Base-by-base conservation (phyloP, 2,329 filamentous ascomycete genomes). In the Shiraia bambusicola region DNA sequence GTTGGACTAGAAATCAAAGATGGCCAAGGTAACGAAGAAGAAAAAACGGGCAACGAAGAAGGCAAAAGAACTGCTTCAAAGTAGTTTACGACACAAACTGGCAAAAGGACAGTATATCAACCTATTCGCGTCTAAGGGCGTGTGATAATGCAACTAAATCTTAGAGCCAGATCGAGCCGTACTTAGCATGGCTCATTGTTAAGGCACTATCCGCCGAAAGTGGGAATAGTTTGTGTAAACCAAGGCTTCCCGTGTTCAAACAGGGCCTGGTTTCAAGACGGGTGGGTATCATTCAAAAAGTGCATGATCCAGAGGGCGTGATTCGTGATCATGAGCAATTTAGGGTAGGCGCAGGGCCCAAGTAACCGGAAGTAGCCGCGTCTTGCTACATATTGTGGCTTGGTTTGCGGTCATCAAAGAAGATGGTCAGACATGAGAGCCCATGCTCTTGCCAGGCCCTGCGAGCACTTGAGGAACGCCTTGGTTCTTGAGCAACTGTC, bases 61-160 rank as follows among this genome's bases (percentile, higher is more conserved):
- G 49, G 45, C 31, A 40, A 28, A 42, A 27, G 45, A 40, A 41
- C 13, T 31, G 37, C 24, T 30, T 41, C 34, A 32, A 41, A 37
- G 37, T 37, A 42, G 34, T 45, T n/a, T 33, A 39, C 39, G 38
- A 30, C 26, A 38, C 36, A 52, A 44, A 46, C 37, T 29, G 50
- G 57, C 46, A 55, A 45, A 51, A 53, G 56, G 54, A 47, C 39
- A 50, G 51, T 59, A 56, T 61, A 58, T 61, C 54, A 65, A 54
- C 37, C n/a, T 56, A 49, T 45, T 44, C 47, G 42, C 50, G 46
- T 42, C 43, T 37, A 50, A 54, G 53, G 48, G 53, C 49, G 52
- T 58, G 50, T 58, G 57, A 63, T 59, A 50, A 54, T 13, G 50
- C 45, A 54, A 52, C 59, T 64, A 61, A 59, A 52, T 47, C 52